Conservation (phyloP, 2,329 filamentous ascomycete species). For the Neopestalotiopsis sp. region DNA sequence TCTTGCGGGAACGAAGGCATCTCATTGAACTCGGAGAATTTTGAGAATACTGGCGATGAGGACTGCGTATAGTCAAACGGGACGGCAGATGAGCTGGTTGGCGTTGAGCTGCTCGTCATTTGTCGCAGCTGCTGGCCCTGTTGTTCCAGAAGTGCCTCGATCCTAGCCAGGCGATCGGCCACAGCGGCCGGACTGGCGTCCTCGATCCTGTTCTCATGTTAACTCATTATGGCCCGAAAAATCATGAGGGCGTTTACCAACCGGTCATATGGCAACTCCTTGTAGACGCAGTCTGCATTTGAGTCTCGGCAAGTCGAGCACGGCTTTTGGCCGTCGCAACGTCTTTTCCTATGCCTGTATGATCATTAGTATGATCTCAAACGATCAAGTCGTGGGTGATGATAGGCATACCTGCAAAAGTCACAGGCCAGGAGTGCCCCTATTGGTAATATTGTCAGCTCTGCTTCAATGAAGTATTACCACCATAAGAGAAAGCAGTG, state of each 20-base stretch:
- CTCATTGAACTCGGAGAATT: slow-evolving; percentile 24
- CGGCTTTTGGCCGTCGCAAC: slow-evolving; percentile 43
- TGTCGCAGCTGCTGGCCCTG: slow-evolving; percentile 36
- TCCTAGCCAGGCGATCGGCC: slow-evolving; percentile 42
- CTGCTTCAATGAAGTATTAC: background rate
- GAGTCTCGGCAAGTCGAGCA: slow-evolving; percentile 44
- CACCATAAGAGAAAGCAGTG: background rate
- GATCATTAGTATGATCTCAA: slow-evolving; percentile 19
- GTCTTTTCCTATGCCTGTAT: slow-evolving; percentile 40
- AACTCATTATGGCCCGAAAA: background rate
- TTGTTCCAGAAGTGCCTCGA: slow-evolving; percentile 40
- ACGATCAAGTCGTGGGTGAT: background rate
- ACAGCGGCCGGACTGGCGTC: slow-evolving; percentile 39
- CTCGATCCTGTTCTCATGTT: slow-evolving; percentile 33
- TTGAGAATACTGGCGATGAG: slow-evolving; percentile 22
- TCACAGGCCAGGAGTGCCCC: slow-evolving; percentile 46
- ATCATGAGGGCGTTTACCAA: slow-evolving; percentile 18
- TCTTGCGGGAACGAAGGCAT: slow-evolving; percentile 19
- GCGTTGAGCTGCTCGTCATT: slow-evolving; percentile 29
- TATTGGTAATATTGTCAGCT: slow-evolving; percentile 22
- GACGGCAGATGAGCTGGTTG: slow-evolving; percentile 28
- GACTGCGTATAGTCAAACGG: slow-evolving; percentile 29
- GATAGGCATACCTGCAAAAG: slow-evolving; percentile 37
- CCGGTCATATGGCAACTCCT: slow-evolving; percentile 42
- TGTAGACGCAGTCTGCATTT: slow-evolving; percentile 44